Evolutionary conservation across 495 filamentous ascomycete genomes (phyloP), one percentile per base, ranked within the genome.

Genomic region (Neurospora sp.): DNA sequence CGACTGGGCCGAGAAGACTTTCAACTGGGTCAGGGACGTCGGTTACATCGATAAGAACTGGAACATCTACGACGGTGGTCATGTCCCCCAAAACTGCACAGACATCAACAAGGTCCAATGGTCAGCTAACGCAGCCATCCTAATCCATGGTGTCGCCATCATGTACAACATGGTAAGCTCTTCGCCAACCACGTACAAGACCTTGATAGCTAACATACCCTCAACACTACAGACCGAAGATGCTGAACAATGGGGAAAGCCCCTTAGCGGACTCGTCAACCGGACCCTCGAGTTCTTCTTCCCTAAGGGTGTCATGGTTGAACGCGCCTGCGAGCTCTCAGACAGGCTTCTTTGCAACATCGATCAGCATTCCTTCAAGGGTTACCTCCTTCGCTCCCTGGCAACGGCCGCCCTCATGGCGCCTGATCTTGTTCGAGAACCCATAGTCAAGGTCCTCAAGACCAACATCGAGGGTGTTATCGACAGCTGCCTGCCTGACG

Each of bases 331-430:
- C 82, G 93, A 95, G 75, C 76, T 80, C 5, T 27, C 70, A 2
- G 77, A 79, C 69, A 70, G 71, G 12, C 68, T 78, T 18, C 81
- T 83, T 5, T 94, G 93, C 83, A 89, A 92, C 75, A 85, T 87
- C 65, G 93, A 96, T 76, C 91, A 94, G 82, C 87, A 86, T 59
- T 93, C 91, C 20, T 97, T 95, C 88, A 97, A 96, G 81, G 92
- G 92, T n/a, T 96, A 94, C 83, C 85, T 95, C 53, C 84, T 92
- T 35, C 92, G 94, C 37, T 94, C 92, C 87, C 86, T 97, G 77
- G 91, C 89, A 9, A 84, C 86, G 1, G 86, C 87, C 11, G 89
- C 90, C 18, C 86, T 92, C 74, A 80, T 94, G 53, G 92, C 90
- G 0, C 93, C 94, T 4, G 22, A 6, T 18, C 91, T 88, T 78